Base-by-base conservation (phyloP, 495 filamentous ascomycete genomes). In the Penicillium paradoxum region DNA sequence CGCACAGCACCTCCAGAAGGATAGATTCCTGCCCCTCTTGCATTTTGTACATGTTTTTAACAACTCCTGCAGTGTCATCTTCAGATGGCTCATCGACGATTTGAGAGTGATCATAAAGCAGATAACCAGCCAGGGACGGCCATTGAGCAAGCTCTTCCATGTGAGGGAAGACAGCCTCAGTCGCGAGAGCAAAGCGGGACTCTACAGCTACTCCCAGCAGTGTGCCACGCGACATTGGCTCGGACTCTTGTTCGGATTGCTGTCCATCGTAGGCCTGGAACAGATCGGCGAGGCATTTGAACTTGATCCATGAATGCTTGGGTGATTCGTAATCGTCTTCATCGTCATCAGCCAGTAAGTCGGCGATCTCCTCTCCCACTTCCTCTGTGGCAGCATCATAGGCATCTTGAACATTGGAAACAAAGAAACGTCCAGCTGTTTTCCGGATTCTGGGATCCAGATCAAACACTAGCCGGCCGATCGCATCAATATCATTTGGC, bases 341-440 rank as follows among this genome's bases (percentile, higher is more conserved):
- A 13, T 80, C 78, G 30, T 79, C 74, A 19, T 87, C 79, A 5
- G 73, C 74, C 14, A 86, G 69, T 19, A 76, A 68, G 24, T 91
- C 89, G 21, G 86, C 83, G 5, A 93, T 71, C 27, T 97, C 85
- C 65, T 93, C 84, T 17, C 85, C 90, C 22, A 97, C 78, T 49
- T 96, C 89, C 52, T 97, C 91, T 0, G 93, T 65, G 57, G 84
- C 87, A 17, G 77, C 78, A 22, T 95, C 87, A 55, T 87, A 91
- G 3, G 87, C 72, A 58, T 96, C 91, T 27, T 88, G 78, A 22
- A 97, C 82, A 53, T 87, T 90, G 51, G 87, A 85, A 27, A 85
- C 84, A 59, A 97, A 97, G 76, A 98, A 97, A 4, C 77, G 80
- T 11, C 92, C 87, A 14, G 96, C 88, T 2, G 91, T 86, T 65